Base-by-base conservation (phyloP, 345 rosid species). In the Populus davidiana region DNA sequence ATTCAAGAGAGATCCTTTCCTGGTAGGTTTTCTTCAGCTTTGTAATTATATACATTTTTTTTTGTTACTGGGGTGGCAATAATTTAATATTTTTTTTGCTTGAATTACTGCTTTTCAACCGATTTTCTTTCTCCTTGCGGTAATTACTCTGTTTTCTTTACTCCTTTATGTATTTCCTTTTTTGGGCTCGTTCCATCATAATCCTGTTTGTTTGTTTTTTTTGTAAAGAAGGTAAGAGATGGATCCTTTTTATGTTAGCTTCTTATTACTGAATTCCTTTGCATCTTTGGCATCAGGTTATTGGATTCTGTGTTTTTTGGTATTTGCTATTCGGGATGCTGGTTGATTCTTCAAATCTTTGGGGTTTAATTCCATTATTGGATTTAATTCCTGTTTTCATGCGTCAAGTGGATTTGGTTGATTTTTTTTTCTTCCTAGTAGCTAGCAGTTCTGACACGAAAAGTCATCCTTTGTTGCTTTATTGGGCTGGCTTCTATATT, bases 121-220 rank as follows among this genome's bases (percentile, higher is more conserved):
- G 85, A 83, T 81, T 80, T 72, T 74, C 70, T 77, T 43, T n/a
- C 41, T 66, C 66, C 38, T 63, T 77, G 20, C 29, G 66, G 89
- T 90, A 82, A 86, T 84, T 83, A 29, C 29, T 73, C 62, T 71
- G 69, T n/a, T 50, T 67, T n/a, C 72, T 49, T 12, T 29, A 20
- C 38, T 61, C 52, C 17, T 79, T 67, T 50, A n/a, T 65, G 33
- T 33, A 5, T 35, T 17, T 54, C 27, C 31, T 39, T 35, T 21
- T 77, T 69, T 61, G 68, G 75, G 47, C 67, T 33, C 20, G 35
- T 81, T 38, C 69, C 35, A 54, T 20, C 78, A 29, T 74, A 74
- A 38, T 21, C 23, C 25, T 16, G 50, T 41, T 59, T 33, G 35
- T 33, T 33, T 18, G 47, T 68, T 67, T 36, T 18, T 10, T 10